A percentile compares a stretch with the other conserved stretches of the same genome.
Conservation (phyloP, 163 green algal species). For the Scenedesmus sp. region DNA sequence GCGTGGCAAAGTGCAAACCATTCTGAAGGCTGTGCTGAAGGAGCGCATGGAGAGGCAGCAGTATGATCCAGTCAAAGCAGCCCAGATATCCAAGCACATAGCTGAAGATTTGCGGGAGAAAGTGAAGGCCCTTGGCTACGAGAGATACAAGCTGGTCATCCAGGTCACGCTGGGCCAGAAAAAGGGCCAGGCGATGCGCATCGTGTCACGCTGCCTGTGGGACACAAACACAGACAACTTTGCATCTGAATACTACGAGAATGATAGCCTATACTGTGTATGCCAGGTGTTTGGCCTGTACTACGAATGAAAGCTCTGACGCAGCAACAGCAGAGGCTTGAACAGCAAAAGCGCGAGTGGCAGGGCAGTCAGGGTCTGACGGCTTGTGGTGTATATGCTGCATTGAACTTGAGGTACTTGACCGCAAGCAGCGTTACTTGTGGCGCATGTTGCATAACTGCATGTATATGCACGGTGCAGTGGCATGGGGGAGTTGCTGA, state of each 20-base stretch:
- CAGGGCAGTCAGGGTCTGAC: too few species aligned
- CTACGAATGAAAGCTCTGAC: constrained; percentile 67
- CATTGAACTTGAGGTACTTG: background rate
- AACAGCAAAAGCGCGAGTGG: background rate
- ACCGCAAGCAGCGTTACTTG: background rate
- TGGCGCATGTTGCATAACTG: background rate
- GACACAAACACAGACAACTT: constrained; percentile 87
- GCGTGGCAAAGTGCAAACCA: constrained; percentile 72
- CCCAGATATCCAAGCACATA: constrained; percentile 89
- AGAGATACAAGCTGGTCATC: constrained; percentile 92
- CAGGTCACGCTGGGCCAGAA: constrained; percentile 91
- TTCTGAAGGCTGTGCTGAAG: constrained; percentile 80
- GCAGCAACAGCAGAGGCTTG: background rate
- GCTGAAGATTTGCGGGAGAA: constrained; percentile 87
- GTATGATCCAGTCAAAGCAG: constrained; percentile 90
- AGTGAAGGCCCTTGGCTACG: constrained; percentile 89
- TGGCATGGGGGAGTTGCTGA: background rate
- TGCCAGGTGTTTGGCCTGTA: constrained; percentile 87
- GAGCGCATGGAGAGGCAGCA: constrained; percentile 83
- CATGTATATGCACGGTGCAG: background rate
- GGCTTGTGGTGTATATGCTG: background rate
- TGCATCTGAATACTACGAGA: constrained; percentile 85
- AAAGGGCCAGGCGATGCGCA: constrained; percentile 85
- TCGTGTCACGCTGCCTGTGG: constrained; percentile 92
- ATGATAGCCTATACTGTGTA: constrained; percentile 88